Evolutionary conservation across 306 rosid genomes (phyloP), one percentile per base, ranked within the genome.

Genomic region (Vigna mungo): DNA sequence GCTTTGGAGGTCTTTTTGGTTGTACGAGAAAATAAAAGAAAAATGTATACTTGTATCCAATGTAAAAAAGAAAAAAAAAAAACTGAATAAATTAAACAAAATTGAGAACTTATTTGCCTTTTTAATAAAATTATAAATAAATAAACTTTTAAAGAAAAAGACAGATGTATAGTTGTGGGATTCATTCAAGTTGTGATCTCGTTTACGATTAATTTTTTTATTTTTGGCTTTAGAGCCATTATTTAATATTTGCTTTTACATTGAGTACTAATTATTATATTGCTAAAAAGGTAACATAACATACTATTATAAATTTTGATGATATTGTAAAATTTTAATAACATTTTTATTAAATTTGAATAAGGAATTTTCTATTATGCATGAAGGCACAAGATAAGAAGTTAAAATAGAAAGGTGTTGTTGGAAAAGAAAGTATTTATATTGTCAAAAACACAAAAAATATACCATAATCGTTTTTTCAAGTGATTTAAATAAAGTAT

Each of bases 221-320:
- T 39, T 7, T 56, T 56, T 56, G 63, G 36, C 36, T 23, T 58
- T 14, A 59, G 17, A 59, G 65, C 41, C 65, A 25, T 25, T 59
- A 59, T 14, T 59, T 59, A 5, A 25, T 58, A 23, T 58, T 23
- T 17, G n/a, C 37, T 58, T 58, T 58, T 58, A 58, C 27, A 25
- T 56, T 59, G 65, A 59, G 41, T 59, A 60, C 43, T 14, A 11
- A 14, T 30, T 34, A 55, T 55, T 21, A 12, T 14, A 58, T 27
- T 27, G 36, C 6, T 58, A 14, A 55, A 9, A 55, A 30, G 66
- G 27, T 30, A 27, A 60, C 43, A 60, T 60, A 14, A 58, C 23
- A 59, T 13, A 60, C 65, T 14, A 60, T 27, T 55, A 55, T 55
- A 55, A 55, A 60, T 60, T 60, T 60, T 60, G 66, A 60, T 30